Conservation (phyloP, 2,329 filamentous ascomycete genomes). For the Parasarocladium wereldwijsianum region DNA sequence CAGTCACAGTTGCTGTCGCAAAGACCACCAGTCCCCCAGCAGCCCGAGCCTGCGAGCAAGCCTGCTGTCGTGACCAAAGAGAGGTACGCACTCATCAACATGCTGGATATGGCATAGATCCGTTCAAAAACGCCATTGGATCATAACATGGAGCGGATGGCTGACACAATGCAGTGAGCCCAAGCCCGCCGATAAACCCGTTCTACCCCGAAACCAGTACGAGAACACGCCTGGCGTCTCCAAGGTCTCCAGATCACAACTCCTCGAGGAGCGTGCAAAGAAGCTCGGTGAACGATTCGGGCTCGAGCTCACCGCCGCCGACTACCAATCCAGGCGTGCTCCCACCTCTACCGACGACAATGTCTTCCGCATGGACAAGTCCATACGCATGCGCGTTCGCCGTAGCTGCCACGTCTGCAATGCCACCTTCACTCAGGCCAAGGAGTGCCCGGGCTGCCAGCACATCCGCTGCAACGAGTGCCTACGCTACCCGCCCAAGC, state of each 20-base stretch:
- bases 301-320: conserved; percentile 37
- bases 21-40: conserved; percentile 9
- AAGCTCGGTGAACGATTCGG: conserved; percentile 40
- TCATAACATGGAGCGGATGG: no score
- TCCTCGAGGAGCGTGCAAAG: conserved; percentile 41
- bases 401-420: conserved; percentile 71
- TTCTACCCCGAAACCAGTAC: conserved; percentile 14
- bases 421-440: conserved; percentile 56
- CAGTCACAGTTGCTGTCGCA: conserved; percentile 10
- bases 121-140: no score
- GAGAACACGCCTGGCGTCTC: conserved; percentile 17
- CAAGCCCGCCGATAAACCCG: conserved; percentile 7
- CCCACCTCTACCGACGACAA: conserved; percentile 32
- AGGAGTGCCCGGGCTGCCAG: conserved; percentile 61
- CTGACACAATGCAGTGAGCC: conserved; percentile 1
- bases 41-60: conserved; percentile 8
- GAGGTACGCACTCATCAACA: conserved; percentile 15
- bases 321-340: conserved; percentile 29
- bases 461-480: conserved; percentile 74
- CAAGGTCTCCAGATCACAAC: conserved; percentile 31
- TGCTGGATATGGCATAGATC: no score
- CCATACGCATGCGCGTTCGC: conserved; percentile 64
- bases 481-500: conserved; percentile 56
- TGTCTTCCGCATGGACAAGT: conserved; percentile 54
- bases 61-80: conserved; percentile 11